phyloP scores from a whole-genome alignment of 2,329 filamentous ascomycete species.

The Aspergillus sp. region DNA sequence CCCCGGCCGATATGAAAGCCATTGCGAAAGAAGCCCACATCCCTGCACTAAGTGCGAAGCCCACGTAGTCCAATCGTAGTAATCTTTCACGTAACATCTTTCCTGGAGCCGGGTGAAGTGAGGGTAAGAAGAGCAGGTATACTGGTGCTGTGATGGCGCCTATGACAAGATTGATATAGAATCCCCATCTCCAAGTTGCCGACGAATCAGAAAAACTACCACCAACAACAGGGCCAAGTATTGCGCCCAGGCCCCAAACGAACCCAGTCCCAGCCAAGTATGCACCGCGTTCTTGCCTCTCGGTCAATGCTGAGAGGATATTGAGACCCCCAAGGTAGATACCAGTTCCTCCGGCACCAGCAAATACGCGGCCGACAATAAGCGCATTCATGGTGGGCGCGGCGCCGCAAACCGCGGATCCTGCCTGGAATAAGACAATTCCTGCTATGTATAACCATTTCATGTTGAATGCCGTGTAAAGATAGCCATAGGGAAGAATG shows the following conservation, averaged over 20 bases:
- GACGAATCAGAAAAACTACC: conserved; percentile 15
- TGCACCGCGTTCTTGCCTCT: background rate
- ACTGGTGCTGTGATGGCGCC: conserved; percentile 2
- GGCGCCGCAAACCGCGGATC: background rate
- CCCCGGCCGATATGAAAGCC: conserved; percentile 42
- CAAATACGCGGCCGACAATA: background rate
- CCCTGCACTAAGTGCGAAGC: background rate
- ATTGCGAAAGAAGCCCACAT: background rate
- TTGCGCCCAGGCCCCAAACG: background rate
- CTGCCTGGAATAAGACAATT: background rate
- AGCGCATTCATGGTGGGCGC: background rate
- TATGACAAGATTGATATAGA: conserved; percentile 12
- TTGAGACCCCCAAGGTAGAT: background rate
- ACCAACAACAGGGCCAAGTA: conserved; percentile 12
- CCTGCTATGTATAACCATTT: background rate
- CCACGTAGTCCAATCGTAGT: background rate
- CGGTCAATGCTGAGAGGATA: background rate
- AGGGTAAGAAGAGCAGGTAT: background rate
- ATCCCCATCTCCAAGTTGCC: conserved; percentile 10
- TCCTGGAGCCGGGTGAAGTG: background rate
- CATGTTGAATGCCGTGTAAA: conserved; percentile 27
- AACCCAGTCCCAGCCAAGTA: background rate
- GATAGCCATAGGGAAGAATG: conserved; percentile 28
- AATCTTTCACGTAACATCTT: background rate
- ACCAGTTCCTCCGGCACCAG: background rate